Evolutionary conservation across 768 basidiomycete species (phyloP).

Genomic region (Russula virescens): DNA sequence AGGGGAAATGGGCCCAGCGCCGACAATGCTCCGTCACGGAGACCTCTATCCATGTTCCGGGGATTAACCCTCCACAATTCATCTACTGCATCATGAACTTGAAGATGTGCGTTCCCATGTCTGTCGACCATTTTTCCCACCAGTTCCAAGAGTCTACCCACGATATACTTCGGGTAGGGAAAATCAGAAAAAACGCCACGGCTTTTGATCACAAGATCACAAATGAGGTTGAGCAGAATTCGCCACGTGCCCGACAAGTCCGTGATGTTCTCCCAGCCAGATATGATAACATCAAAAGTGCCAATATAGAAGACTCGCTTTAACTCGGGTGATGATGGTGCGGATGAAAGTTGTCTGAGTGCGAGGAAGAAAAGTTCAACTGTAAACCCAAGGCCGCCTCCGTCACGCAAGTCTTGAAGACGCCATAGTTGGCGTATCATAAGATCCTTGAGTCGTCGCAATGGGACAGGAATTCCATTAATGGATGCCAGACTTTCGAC

Average conservation of each 20-base stretch:
- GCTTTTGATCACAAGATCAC: constrained; percentile 6
- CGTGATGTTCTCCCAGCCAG: not conserved
- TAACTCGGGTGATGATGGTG: not conserved
- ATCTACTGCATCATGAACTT: not conserved
- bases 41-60: not conserved
- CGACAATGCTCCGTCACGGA: not conserved
- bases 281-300: not conserved
- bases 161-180: not conserved
- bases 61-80: not conserved
- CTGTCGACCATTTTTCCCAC: not conserved
- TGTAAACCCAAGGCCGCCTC: not conserved
- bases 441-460: not conserved
- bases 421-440: constrained; percentile 11
- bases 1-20: too few relatives aligned
- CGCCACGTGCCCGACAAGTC: not conserved
- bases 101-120: not conserved
- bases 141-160: not conserved
- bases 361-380: constrained; percentile 12
- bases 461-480: not conserved
- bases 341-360: not conserved
- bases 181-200: constrained; percentile 6
- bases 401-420: constrained; percentile 3
- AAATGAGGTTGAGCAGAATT: constrained; percentile 1
- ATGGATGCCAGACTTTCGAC: not conserved
- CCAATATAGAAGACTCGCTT: not conserved